phyloP scores from a whole-genome alignment of 202 grass and related monocot genomes.

The Setaria italica region DNA sequence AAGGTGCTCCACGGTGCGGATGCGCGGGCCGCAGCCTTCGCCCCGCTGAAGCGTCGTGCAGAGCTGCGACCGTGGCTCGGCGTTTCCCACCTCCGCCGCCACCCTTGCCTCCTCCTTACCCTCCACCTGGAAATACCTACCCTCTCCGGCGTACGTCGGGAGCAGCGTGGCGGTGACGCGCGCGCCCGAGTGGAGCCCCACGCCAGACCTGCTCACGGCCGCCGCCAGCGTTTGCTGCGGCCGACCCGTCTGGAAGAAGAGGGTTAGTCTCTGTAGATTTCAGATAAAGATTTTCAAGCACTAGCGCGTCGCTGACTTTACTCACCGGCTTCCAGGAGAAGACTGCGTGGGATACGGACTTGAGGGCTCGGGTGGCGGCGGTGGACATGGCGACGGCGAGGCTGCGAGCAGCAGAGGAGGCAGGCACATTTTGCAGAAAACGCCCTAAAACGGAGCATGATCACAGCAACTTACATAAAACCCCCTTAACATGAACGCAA shows the following conservation, averaged over 20 bases:
- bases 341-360: conserved; percentile 50
- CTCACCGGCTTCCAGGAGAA: conserved; percentile 75
- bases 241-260: conserved; percentile 56
- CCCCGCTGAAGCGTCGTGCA: conserved; percentile 73
- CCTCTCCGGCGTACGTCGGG: conserved; percentile 79
- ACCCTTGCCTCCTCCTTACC: conserved; percentile 41
- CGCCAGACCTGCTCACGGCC: conserved; percentile 61
- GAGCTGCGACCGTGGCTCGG: conserved; percentile 58
- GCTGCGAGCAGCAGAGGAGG: background rate
- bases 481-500: too few species aligned
- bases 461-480: too few species aligned
- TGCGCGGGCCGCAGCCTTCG: conserved; percentile 15
- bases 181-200: conserved; percentile 73
- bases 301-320: background rate
- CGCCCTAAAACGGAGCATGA: too few species aligned
- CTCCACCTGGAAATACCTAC: conserved; percentile 71
- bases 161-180: conserved; percentile 53
- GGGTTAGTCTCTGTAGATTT: background rate
- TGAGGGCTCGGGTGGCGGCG: conserved; percentile 34
- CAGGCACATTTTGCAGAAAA: background rate
- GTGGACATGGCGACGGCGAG: conserved; percentile 28
- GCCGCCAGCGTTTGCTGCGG: conserved; percentile 74
- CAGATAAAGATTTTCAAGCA: background rate
- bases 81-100: conserved; percentile 64
- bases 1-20: conserved; percentile 86